Conservation (phyloP, 2,329 filamentous ascomycete species). For the Apiospora aurea region DNA sequence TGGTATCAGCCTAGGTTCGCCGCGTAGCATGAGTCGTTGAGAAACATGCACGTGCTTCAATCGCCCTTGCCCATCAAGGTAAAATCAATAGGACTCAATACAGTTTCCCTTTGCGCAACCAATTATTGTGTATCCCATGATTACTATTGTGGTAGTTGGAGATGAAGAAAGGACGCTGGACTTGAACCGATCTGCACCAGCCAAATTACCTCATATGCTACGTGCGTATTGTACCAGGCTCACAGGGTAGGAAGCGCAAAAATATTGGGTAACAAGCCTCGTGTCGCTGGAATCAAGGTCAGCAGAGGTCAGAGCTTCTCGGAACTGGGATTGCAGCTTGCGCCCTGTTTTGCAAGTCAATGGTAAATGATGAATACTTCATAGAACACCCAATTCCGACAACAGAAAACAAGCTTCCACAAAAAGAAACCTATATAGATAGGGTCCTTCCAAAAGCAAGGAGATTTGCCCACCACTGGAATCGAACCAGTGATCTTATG, state of each 20-base stretch:
- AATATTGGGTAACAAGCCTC: background rate
- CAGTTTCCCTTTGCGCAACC: no score
- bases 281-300: background rate
- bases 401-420: no score
- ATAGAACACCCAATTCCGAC: no score
- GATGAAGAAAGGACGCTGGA: no score
- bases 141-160: no score
- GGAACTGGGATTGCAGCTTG: background rate
- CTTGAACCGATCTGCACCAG: background rate
- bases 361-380: no score
- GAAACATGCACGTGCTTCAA: background rate
- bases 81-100: background rate
- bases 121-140: no score
- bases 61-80: no score
- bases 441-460: background rate
- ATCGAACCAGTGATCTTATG: conserved; percentile 25
- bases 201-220: background rate
- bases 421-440: no score
- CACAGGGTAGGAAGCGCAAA: background rate
- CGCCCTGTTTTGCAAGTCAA: background rate
- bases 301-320: background rate
- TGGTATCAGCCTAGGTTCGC: background rate
- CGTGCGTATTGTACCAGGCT: background rate
- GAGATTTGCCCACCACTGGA: conserved; percentile 21
- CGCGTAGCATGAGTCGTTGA: background rate